Conservation (phyloP, 352 stramenopile species). For the Stephanocyclus meneghinianus region DNA sequence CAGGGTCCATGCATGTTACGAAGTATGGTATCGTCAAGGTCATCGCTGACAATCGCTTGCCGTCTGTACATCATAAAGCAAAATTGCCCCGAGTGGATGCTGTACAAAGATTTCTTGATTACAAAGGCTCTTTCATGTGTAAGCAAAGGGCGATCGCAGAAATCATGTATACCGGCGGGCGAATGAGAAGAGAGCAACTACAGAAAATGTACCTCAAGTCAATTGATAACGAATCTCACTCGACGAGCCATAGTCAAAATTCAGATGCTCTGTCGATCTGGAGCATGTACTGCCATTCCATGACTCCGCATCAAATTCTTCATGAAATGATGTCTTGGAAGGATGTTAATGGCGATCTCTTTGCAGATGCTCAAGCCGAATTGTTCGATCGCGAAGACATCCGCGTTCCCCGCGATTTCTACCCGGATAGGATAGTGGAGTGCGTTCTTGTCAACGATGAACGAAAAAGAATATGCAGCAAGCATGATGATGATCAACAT, state of each 20-base stretch:
- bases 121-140: not conserved
- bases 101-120: not conserved
- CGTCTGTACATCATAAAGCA: constrained; percentile 12
- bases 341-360: constrained; percentile 7
- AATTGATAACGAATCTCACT: not conserved
- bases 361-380: constrained; percentile 13
- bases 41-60: constrained; percentile 60
- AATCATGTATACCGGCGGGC: constrained; percentile 28
- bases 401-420: constrained; percentile 38
- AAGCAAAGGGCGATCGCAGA: constrained; percentile 10
- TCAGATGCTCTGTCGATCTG: constrained; percentile 9
- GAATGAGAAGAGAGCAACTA: constrained; percentile 33
- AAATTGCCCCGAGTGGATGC: not conserved
- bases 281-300: constrained; percentile 42
- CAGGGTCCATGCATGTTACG: constrained; percentile 61
- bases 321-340: constrained; percentile 23
- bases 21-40: constrained; percentile 76
- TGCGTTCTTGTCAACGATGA: constrained; percentile 65
- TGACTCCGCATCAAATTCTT: constrained; percentile 40
- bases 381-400: constrained; percentile 38
- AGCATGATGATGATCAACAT: not conserved
- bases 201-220: constrained; percentile 27
- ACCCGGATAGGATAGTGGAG: constrained; percentile 73
- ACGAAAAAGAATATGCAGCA: constrained; percentile 20
- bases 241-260: not conserved